Base-by-base conservation (phyloP, 148 eudicot genomes). In the Arctostaphylos glauca region DNA sequence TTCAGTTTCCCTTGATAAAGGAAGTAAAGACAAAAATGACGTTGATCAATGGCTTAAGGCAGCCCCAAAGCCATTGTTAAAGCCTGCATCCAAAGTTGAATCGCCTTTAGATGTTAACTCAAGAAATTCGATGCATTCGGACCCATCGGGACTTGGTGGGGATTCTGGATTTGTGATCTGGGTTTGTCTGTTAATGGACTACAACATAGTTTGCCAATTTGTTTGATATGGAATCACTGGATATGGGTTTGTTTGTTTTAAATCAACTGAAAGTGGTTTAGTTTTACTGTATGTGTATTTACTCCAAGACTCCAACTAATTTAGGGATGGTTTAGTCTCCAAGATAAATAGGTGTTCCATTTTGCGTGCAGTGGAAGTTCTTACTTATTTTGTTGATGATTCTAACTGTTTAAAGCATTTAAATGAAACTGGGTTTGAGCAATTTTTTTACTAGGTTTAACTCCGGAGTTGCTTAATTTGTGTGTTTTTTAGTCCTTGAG, bases 31-130 rank as follows among this genome's bases (percentile, higher is more conserved):
- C 64, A 91, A 25, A 66, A 66, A 85, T 85, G 94, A 86, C 77
- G 83, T 83, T 44, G 97, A 89, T 87, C 84, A 90, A 19, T 82
- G 94, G 70, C 88, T 96, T 6, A 92, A 86, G 87, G 93, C 96
- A 16, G 90, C 97, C 50, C 97, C 97, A 2, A 96, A 87, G 86
- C 98, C 97, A 4, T 74, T 92, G 41, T 86, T 93, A 79, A 90
- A 89, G 78, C 54, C 93, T 5, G 91, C 85, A 66, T 41, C 92
- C 78, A 86, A 84, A 62, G 85, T 73, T 58, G 91, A 89, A 47
- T 81, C 81, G 16, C 87, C 84, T 80, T 56, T 83, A 16, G 83
- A 81, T 16, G 7, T 81, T 5, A 76, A 54, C 9, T 18, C 83
- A 3, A 87, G 82, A 59, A 86, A 81, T 83, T 80, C 86, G 19